Percentiles rank a stretch among this genome's conserved stretches.
Evolutionary conservation across 495 filamentous ascomycete species (phyloP).

Genomic region (Elaphomyces granulatus): DNA sequence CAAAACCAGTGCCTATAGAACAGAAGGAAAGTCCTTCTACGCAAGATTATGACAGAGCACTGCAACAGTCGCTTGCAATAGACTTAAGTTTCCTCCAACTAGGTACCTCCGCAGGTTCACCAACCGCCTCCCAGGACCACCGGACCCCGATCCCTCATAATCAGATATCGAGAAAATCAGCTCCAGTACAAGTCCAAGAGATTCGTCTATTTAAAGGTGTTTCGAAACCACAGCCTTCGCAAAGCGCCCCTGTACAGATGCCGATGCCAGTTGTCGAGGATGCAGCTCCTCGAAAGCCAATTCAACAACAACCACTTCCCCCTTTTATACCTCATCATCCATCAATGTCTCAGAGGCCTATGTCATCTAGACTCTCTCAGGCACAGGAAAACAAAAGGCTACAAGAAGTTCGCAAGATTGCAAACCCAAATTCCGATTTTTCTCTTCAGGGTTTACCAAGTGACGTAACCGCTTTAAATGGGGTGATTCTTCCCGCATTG

Average conservation of each 20-base stretch:
- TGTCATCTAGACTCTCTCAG: neutral
- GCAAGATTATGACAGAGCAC: constrained; percentile 43
- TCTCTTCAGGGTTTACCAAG: too few species aligned
- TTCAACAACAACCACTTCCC: constrained; percentile 20
- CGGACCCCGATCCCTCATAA: constrained; percentile 13
- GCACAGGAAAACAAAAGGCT: neutral
- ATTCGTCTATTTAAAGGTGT: constrained; percentile 38
- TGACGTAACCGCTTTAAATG: constrained; percentile 49
- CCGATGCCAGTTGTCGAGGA: constrained; percentile 5
- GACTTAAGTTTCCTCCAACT: constrained; percentile 40
- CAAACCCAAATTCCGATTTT: neutral
- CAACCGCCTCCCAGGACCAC: constrained; percentile 8
- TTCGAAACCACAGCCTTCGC: constrained; percentile 16
- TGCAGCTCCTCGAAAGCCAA: constrained; percentile 6
- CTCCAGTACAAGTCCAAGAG: constrained; percentile 24
- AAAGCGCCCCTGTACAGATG: constrained; percentile 21
- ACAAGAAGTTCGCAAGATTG: neutral
- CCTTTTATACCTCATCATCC: constrained; percentile 13
- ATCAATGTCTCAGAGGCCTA: constrained; percentile 13
- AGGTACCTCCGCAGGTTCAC: constrained; percentile 9
- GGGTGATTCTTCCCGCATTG: constrained; percentile 82
- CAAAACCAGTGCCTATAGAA: constrained; percentile 18
- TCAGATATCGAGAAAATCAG: constrained; percentile 15
- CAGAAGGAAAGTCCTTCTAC: constrained; percentile 25
- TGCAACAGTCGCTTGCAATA: constrained; percentile 44